A percentile compares a stretch with the other conserved stretches of the same genome.
These are phyloP conservation scores for Colletotrichum caudatum DNA, from an alignment of 2,329 filamentous ascomycete species.

Conservation along the genomic window DNA sequence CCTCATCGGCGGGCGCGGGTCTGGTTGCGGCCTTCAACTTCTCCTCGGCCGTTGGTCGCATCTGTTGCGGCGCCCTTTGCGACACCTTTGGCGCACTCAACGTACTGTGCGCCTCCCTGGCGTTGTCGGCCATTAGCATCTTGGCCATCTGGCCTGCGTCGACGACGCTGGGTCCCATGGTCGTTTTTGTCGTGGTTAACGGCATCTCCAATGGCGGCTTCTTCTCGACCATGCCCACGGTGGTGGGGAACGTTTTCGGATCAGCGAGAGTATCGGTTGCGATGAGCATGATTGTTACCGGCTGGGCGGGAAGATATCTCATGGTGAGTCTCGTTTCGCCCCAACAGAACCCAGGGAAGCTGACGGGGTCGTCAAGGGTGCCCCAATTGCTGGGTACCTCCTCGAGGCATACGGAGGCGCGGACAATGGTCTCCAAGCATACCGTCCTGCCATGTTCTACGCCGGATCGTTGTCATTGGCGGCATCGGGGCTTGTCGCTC, in stretches of 20 bases:
- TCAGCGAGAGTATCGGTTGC: slow-evolving; percentile 65
- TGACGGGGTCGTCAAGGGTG: slow-evolving; percentile 52
- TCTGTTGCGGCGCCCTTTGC: slow-evolving; percentile 65
- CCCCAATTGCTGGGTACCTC: slow-evolving; percentile 71
- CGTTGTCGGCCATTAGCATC: slow-evolving; percentile 68
- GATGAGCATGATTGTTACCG: slow-evolving; percentile 72
- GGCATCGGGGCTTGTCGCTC: slow-evolving; percentile 56
- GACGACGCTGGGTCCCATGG: slow-evolving; percentile 63
- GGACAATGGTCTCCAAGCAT: slow-evolving; percentile 62
- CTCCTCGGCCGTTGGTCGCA: slow-evolving; percentile 68
- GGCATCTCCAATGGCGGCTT: slow-evolving; percentile 72
- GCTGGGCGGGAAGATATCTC: slow-evolving; percentile 72
- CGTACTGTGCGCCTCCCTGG: slow-evolving; percentile 62
- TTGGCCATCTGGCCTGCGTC: slow-evolving; percentile 72
- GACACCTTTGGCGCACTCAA: slow-evolving; percentile 69
- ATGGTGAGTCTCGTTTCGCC: slow-evolving; percentile 56
- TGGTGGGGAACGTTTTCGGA: slow-evolving; percentile 70
- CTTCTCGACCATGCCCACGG: slow-evolving; percentile 73
- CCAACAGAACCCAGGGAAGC: not conserved
- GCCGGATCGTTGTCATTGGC: slow-evolving; percentile 65
- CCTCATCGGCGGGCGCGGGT: slow-evolving; percentile 64
- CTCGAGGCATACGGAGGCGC: slow-evolving; percentile 66
- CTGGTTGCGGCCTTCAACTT: slow-evolving; percentile 73
- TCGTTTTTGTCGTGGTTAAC: slow-evolving; percentile 70
- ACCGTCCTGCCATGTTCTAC: slow-evolving; percentile 72